These are phyloP conservation scores for Boletus rufocinnamomeus DNA, from an alignment of 768 basidiomycete species.

Conservation along the genomic window DNA sequence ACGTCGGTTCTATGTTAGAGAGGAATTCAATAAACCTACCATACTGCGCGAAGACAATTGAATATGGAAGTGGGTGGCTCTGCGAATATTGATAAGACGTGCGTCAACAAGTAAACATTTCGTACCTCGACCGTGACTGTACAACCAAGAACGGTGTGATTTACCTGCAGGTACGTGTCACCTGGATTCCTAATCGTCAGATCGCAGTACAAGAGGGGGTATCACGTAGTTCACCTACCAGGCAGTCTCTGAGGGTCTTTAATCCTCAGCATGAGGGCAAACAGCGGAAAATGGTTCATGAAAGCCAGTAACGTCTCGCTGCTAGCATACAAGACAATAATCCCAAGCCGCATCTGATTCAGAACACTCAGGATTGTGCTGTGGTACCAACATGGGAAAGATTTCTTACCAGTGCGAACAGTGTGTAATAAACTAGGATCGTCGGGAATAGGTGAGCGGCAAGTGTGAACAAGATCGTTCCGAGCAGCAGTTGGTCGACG, in stretches of 20 bases:
- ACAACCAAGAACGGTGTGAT: slow-evolving; percentile 31
- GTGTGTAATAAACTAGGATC: slow-evolving; percentile 77
- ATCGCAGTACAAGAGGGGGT: not conserved
- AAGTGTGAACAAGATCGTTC: slow-evolving; percentile 85
- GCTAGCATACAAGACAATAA: slow-evolving; percentile 59
- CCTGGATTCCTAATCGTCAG: slow-evolving; percentile 19
- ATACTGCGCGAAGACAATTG: slow-evolving; percentile 60
- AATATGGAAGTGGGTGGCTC: slow-evolving; percentile 55
- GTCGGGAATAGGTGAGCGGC: slow-evolving; percentile 84
- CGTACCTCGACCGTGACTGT: slow-evolving; percentile 25
- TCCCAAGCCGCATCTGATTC: slow-evolving; percentile 50
- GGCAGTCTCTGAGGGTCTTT: slow-evolving; percentile 87
- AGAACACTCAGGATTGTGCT: not conserved
- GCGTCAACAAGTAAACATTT: not conserved
- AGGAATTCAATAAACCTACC: slow-evolving; percentile 33
- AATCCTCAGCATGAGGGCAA: slow-evolving; percentile 77
- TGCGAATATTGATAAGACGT: slow-evolving; percentile 25
- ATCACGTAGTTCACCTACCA: slow-evolving; percentile 43
- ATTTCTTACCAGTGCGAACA: slow-evolving; percentile 69
- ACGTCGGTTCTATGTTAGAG: slow-evolving; percentile 2
- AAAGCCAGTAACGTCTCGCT: slow-evolving; percentile 71
- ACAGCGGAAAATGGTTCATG: slow-evolving; percentile 92
- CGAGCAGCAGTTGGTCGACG: slow-evolving; percentile 92
- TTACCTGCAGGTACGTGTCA: slow-evolving; percentile 28
- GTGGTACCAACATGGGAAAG: not conserved